Evolutionary conservation across 495 filamentous ascomycete genomes (phyloP).

Genomic region (Penicillium atrosanguineum): DNA sequence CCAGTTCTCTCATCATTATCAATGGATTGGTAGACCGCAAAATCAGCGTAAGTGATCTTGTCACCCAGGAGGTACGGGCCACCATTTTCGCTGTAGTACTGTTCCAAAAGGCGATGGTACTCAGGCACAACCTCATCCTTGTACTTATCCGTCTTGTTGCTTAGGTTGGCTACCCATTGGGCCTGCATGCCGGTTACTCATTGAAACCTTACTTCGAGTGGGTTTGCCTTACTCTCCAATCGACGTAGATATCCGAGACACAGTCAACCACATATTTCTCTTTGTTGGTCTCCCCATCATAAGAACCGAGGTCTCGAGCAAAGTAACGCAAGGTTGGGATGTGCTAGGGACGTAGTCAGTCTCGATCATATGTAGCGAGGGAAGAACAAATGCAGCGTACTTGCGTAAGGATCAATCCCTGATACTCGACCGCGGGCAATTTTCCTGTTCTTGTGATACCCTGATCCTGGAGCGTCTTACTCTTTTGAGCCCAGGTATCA

Average conservation of each 20-base stretch:
- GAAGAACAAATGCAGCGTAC: too few species aligned
- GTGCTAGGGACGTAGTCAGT: conserved; percentile 16
- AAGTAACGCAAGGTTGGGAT: conserved; percentile 42
- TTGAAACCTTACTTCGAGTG: not conserved
- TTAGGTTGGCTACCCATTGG: conserved; percentile 26
- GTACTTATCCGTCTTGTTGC: conserved; percentile 12
- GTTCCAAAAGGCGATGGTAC: conserved; percentile 25
- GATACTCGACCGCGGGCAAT: conserved; percentile 41
- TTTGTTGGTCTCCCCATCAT: conserved; percentile 36
- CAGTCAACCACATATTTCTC: conserved; percentile 45
- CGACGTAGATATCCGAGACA: conserved; percentile 42
- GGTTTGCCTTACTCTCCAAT: conserved; percentile 29
- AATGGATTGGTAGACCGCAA: conserved; percentile 14
- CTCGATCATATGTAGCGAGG: too few species aligned
- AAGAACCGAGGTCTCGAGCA: conserved; percentile 32
- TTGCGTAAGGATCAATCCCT: conserved; percentile 31
- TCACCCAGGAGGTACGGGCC: conserved; percentile 35
- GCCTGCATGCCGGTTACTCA: conserved; percentile 8
- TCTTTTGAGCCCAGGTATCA: conserved; percentile 36
- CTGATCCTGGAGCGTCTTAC: conserved; percentile 25
- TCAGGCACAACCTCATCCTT: conserved; percentile 23
- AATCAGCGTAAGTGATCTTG: conserved; percentile 32
- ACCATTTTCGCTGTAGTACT: conserved; percentile 21
- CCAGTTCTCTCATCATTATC: conserved; percentile 3
- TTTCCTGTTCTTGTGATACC: conserved; percentile 32